These are phyloP conservation scores for Talaromyces ruber DNA, from an alignment of 495 filamentous ascomycete species.

Conservation along the genomic window DNA sequence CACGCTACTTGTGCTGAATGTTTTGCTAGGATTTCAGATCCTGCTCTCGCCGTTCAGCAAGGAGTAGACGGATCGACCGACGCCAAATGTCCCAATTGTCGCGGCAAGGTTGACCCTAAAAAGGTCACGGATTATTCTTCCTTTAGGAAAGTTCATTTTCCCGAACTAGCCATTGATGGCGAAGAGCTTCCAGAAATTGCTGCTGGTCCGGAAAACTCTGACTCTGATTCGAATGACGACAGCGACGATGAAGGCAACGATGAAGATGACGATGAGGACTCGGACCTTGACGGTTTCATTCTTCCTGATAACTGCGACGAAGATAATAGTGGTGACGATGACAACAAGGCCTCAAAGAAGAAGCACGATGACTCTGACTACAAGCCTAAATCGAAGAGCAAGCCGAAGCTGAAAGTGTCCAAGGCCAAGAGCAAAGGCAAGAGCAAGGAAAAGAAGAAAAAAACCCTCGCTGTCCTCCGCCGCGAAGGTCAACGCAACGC, in stretches of 20 bases:
- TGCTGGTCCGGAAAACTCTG: conserved; percentile 32
- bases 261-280: conserved; percentile 31
- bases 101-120: conserved; percentile 49
- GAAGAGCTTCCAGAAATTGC: conserved; percentile 29
- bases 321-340: conserved; percentile 4
- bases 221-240: conserved; percentile 22
- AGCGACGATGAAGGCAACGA: conserved; percentile 29
- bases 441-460: conserved; percentile 29
- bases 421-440: conserved; percentile 35
- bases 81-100: conserved; percentile 71
- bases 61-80: conserved; percentile 48
- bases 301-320: conserved; percentile 38
- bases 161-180: conserved; percentile 23
- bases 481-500: conserved; percentile 53
- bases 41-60: conserved; percentile 40
- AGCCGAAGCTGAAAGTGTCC: conserved; percentile 16
- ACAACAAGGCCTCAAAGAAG: not conserved
- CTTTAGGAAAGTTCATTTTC: conserved; percentile 70
- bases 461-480: conserved; percentile 56
- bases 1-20: conserved; percentile 77
- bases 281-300: conserved; percentile 50
- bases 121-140: conserved; percentile 64
- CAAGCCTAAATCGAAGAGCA: conserved; percentile 13
- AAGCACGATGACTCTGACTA: conserved; percentile 19
- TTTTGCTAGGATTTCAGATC: conserved; percentile 63